These are phyloP conservation scores for Amanita fuliginea DNA, from an alignment of 768 basidiomycete genomes.

Conservation along the genomic window DNA sequence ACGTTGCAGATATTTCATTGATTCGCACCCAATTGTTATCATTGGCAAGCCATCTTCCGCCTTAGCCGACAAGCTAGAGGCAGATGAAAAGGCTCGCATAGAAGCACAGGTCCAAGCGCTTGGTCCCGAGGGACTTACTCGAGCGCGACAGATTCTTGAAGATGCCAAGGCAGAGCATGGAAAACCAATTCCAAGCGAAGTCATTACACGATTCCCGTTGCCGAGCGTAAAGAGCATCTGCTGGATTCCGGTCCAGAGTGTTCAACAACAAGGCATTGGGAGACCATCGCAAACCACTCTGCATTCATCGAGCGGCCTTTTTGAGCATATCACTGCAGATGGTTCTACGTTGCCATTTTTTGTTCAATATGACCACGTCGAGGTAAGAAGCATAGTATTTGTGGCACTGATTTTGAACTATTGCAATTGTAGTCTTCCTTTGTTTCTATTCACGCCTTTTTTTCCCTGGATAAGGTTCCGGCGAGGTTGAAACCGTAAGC, in stretches of 20 bases:
- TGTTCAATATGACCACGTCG: constrained; percentile 88
- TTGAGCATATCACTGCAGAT: constrained; percentile 56
- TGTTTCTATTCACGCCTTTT: constrained; percentile 66
- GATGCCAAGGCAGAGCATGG: constrained; percentile 84
- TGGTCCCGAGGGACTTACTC: constrained; percentile 72
- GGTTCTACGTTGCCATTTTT: constrained; percentile 71
- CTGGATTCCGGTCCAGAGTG: constrained; percentile 72
- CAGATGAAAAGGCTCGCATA: constrained; percentile 70
- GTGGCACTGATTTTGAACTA: constrained; percentile 2
- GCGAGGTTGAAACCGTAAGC: constrained; percentile 67
- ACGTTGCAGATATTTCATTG: constrained; percentile 60
- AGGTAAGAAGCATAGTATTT: constrained; percentile 33
- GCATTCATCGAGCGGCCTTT: constrained; percentile 30
- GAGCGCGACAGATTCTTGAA: constrained; percentile 57
- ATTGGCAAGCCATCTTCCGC: constrained; percentile 81
- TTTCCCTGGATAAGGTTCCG: constrained; percentile 69
- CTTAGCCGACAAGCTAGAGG: constrained; percentile 72
- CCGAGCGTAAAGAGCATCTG: constrained; percentile 85
- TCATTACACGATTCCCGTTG: constrained; percentile 81
- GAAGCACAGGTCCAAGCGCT: constrained; percentile 55
- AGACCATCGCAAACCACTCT: constrained; percentile 20
- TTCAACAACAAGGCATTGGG: constrained; percentile 51
- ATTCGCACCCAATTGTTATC: constrained; percentile 63
- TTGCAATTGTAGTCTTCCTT: constrained; percentile 69
- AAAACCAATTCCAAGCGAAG: constrained; percentile 64